Conservation (phyloP, 768 basidiomycete species). For the Infundibulicybe gibba region DNA sequence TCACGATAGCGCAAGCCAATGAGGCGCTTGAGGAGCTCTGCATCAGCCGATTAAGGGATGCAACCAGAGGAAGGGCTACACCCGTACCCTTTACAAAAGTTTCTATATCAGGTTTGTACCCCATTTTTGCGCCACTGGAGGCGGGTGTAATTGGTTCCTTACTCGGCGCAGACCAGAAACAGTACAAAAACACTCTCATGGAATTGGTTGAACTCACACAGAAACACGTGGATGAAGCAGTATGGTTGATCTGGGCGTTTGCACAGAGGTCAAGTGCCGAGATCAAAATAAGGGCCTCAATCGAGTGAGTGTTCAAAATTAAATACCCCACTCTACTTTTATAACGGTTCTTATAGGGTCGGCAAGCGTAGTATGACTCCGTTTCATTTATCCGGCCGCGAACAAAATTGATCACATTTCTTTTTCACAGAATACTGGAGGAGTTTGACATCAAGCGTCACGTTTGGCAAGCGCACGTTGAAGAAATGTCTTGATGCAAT, state of each 20-base stretch:
- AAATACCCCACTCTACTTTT: neutral
- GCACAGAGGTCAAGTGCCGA: conserved; percentile 17
- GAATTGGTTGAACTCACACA: conserved; percentile 9
- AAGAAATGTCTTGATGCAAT: conserved; percentile 16
- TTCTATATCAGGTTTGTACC: conserved; percentile 7
- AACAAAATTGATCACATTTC: neutral
- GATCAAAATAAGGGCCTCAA: conserved; percentile 17
- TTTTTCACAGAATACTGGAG: conserved; percentile 18
- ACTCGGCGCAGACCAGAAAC: conserved; percentile 2
- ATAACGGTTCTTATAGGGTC: conserved; percentile 4
- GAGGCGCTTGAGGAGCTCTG: neutral
- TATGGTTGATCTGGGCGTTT: conserved; percentile 14
- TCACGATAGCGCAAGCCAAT: neutral
- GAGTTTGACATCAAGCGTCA: conserved; percentile 15
- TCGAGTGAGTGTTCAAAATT: conserved; percentile 13
- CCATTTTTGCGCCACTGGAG: neutral
- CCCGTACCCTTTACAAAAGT: conserved; percentile 1
- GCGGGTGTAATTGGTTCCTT: neutral
- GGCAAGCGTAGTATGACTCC: conserved; percentile 11
- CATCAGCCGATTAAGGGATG: neutral
- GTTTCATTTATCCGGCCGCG: neutral
- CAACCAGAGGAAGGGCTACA: conserved; percentile 1
- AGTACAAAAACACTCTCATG: conserved; percentile 5
- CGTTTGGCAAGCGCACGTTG: conserved; percentile 13
- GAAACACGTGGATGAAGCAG: conserved; percentile 13